These are phyloP conservation scores for Lonicera japonica DNA, from an alignment of 129 eudicot species.

Conservation along the genomic window DNA sequence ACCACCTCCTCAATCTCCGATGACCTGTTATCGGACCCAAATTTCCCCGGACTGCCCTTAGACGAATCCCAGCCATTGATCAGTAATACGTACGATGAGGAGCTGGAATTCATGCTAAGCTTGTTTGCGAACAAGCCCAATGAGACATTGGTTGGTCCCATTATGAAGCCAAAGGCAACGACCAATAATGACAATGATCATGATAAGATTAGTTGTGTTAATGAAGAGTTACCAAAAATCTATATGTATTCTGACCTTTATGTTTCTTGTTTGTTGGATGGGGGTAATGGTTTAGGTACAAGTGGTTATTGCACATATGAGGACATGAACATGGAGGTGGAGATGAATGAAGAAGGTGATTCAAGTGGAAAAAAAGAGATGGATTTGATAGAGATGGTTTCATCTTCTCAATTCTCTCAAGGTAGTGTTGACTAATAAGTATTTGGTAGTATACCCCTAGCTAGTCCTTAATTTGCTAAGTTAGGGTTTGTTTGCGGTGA, in stretches of 20 bases:
- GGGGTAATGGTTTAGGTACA: slow-evolving; percentile 15
- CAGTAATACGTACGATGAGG: slow-evolving; percentile 35
- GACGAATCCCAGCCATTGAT: slow-evolving; percentile 28
- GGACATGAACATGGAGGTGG: slow-evolving; percentile 3
- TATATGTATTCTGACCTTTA: slow-evolving; percentile 23
- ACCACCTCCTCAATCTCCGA: slow-evolving; percentile 5
- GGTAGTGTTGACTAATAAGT: slow-evolving; percentile 1
- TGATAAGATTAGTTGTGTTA: background rate
- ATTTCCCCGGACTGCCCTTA: slow-evolving; percentile 12
- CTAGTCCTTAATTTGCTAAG: too few species aligned
- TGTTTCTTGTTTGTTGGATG: slow-evolving; percentile 32
- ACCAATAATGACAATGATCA: background rate
- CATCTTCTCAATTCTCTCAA: slow-evolving; percentile 30
- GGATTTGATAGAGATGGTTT: slow-evolving; percentile 56
- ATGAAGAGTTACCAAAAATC: slow-evolving; percentile 15
- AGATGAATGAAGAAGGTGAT: background rate
- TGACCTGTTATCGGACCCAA: slow-evolving; percentile 8
- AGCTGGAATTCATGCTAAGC: slow-evolving; percentile 40
- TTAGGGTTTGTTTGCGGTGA: too few species aligned
- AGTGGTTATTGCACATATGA: background rate
- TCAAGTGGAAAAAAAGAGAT: slow-evolving; percentile 35
- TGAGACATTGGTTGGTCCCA: background rate
- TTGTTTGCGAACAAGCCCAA: slow-evolving; percentile 20
- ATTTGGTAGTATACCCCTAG: too few species aligned
- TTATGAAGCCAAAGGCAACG: background rate